Base-by-base conservation (phyloP, 805 yeast species). In the Candida insectorum region DNA sequence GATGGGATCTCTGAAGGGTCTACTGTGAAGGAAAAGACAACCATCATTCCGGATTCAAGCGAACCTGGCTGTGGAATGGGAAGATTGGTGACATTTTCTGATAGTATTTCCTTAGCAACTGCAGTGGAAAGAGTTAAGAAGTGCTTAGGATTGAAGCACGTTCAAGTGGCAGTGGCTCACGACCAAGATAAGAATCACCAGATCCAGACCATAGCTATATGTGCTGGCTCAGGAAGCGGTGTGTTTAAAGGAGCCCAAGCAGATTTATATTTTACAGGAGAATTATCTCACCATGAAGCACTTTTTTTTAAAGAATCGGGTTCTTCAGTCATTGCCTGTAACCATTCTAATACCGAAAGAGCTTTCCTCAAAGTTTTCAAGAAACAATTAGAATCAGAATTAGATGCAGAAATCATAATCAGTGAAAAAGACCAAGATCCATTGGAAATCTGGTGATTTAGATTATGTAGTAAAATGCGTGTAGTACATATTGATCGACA, bases 221-320 rank as follows among this genome's bases (percentile, higher is more conserved):
- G 99, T 59, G 97, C 98, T 3, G 99, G 99, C 0, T 84, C 96
- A 2, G 97, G 98, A 0, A 81, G 85, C 3, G 70, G 81, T 1
- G 86, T 89, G 2, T 80, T 87, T 58, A 66, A 67, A 31, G 79
- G 79, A 0, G 69, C 71, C 2, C 39, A 62, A 13, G 77, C 77
- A 0, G 97, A 93, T 48, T 64, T 88, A 26, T 83, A 73, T 53
- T 75, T 79, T 49, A 89, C 98, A 0, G 99, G 99, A 2, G 99
- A 93, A 54, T 61, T 93, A 45, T 81, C 95, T 16, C 99, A 93
- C 50, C 99, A 93, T 52, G 97, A 93, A 55, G 82, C 84, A 7
- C 69, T 93, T 24, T 74, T 59, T 37, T 68, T 81, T 43, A 76
- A 71, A 30, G 97, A 91, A 47, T 48, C 63, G 11, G 96, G 95